Evolutionary conservation across 768 basidiomycete species (phyloP).

Genomic region (Solioccasus polychromus): DNA sequence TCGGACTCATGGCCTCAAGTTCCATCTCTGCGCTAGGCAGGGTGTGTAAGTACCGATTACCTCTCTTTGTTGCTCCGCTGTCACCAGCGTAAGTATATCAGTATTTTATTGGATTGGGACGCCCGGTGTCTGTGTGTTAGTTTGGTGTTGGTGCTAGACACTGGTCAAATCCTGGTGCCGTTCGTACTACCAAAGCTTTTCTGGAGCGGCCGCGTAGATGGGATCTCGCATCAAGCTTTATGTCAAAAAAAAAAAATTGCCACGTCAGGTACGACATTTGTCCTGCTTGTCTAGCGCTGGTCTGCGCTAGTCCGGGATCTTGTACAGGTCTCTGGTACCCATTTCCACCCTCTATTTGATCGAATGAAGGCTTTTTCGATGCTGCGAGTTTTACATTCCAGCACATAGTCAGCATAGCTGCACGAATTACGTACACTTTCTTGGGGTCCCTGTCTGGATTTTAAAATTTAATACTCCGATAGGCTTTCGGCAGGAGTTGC

Average conservation of each 20-base stretch:
- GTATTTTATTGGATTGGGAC: conserved; percentile 27
- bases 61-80: conserved; percentile 26
- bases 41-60: conserved; percentile 35
- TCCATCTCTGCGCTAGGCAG: conserved; percentile 27
- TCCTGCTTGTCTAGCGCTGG: too few species aligned
- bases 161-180: conserved; percentile 8
- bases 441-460: conserved; percentile 6
- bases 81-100: conserved; percentile 35
- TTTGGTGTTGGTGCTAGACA: conserved; percentile 5
- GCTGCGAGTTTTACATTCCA: too few species aligned
- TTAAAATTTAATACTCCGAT: conserved; percentile 13
- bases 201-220: not conserved
- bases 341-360: too few species aligned
- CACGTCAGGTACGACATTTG: conserved; percentile 18
- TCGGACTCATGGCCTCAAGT: conserved; percentile 26
- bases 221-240: conserved; percentile 15
- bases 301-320: not conserved
- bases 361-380: too few species aligned
- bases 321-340: too few species aligned
- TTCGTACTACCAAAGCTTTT: not conserved
- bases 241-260: conserved; percentile 19
- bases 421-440: conserved; percentile 1
- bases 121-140: conserved; percentile 6
- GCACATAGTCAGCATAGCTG: too few species aligned
- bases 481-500: conserved; percentile 28